Evolutionary conservation across 179 eudicot genomes (phyloP).

Genomic region (Beta macrorhiza): DNA sequence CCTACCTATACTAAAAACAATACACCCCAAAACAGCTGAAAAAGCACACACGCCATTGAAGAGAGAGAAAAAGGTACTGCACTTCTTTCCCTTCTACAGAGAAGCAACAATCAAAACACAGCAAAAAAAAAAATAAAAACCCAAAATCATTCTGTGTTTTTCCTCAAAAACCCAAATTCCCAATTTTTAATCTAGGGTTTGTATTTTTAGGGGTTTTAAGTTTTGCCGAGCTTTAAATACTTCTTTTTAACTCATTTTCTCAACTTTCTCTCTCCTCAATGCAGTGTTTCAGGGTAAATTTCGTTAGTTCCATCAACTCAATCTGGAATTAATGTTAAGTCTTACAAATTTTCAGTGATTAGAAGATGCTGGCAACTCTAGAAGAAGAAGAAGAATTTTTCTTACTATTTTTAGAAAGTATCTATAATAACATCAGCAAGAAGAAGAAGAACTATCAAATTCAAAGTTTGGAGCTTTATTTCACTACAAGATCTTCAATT

Average conservation of each 20-base stretch:
- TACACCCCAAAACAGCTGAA: slow-evolving; percentile 23
- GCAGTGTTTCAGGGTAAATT: slow-evolving; percentile 19
- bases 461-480: slow-evolving; percentile 16
- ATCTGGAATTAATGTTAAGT: background rate
- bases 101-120: slow-evolving; percentile 12
- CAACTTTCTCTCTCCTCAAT: slow-evolving; percentile 27
- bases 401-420: background rate
- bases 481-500: slow-evolving; percentile 21
- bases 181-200: slow-evolving; percentile 15
- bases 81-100: slow-evolving; percentile 12
- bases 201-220: background rate
- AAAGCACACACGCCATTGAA: slow-evolving; percentile 18
- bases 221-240: slow-evolving; percentile 18
- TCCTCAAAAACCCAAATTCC: background rate
- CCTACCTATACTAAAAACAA: background rate
- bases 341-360: slow-evolving; percentile 6
- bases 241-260: slow-evolving; percentile 18
- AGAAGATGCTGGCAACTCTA: slow-evolving; percentile 17
- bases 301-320: slow-evolving; percentile 30
- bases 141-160: background rate
- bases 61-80: slow-evolving; percentile 3
- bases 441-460: slow-evolving; percentile 11
- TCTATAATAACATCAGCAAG: background rate
- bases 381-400: slow-evolving; percentile 1
- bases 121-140: background rate